Evolutionary conservation across 83 land plant genomes (phyloP).

Genomic region (Picea mariana): DNA sequence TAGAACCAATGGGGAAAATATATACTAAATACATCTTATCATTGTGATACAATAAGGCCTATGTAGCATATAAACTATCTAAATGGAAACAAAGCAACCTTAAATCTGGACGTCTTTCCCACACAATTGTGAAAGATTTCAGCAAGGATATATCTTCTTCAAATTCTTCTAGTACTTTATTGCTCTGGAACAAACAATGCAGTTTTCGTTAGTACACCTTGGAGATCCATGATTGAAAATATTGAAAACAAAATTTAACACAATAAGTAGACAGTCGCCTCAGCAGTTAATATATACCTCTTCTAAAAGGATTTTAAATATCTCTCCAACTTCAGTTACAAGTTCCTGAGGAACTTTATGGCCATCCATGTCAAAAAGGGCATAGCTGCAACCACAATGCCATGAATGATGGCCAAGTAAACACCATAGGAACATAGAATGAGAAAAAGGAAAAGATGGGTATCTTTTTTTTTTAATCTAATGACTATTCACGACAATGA

Average conservation of each 20-base stretch:
- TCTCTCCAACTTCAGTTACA: conserved; percentile 70
- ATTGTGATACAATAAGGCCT: too few relatives aligned
- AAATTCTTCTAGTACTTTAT: conserved; percentile 63
- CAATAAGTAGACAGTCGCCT: not conserved
- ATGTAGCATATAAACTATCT: too few relatives aligned
- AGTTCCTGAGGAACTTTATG: conserved; percentile 58
- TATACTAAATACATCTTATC: too few relatives aligned
- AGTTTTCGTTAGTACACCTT: conserved; percentile 16
- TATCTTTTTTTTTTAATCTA: too few relatives aligned
- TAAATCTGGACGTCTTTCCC: conserved; percentile 70
- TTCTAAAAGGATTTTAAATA: conserved; percentile 65
- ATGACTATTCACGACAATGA: too few relatives aligned
- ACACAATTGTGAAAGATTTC: conserved; percentile 69
- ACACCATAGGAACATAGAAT: not conserved
- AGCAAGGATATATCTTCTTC: conserved; percentile 67
- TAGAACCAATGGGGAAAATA: too few relatives aligned
- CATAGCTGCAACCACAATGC: conserved; percentile 43
- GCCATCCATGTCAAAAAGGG: conserved; percentile 74
- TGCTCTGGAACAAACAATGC: conserved; percentile 41
- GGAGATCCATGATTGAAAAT: not conserved
- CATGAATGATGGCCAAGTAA: not conserved
- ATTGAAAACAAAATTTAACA: conserved; percentile 17
- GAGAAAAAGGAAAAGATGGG: too few relatives aligned
- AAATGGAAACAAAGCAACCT: conserved; percentile 34
- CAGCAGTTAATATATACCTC: conserved; percentile 37